Percentiles rank a stretch among this genome's conserved stretches.
phyloP scores from a whole-genome alignment of 768 basidiomycete genomes.

The Auriculariales sp. region DNA sequence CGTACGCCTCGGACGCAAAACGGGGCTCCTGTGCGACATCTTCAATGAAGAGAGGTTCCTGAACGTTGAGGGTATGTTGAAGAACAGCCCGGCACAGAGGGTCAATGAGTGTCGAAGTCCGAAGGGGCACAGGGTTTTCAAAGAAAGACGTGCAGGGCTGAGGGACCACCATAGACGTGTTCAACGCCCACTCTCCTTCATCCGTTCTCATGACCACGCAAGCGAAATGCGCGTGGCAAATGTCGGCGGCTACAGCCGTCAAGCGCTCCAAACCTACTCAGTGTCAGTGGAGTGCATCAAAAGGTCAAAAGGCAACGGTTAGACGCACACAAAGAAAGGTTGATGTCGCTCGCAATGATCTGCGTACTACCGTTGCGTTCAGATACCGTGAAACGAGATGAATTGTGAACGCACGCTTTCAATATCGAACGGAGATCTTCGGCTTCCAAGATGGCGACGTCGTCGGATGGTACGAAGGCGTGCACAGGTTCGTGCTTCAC shows the following conservation, averaged over 20 bases:
- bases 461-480: conserved; percentile 16
- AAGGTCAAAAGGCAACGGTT: not conserved
- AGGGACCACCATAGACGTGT: conserved; percentile 47
- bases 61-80: conserved; percentile 50
- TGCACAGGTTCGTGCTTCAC: conserved; percentile 21
- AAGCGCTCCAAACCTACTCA: conserved; percentile 43
- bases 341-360: conserved; percentile 60
- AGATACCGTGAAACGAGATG: not conserved
- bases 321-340: conserved; percentile 39
- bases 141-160: conserved; percentile 50
- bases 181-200: conserved; percentile 56
- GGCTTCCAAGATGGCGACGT: conserved; percentile 2
- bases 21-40: conserved; percentile 52
- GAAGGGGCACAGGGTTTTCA: not conserved
- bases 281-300: conserved; percentile 2
- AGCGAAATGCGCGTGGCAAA: conserved; percentile 50
- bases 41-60: conserved; percentile 42
- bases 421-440: conserved; percentile 46
- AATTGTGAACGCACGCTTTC: conserved; percentile 38
- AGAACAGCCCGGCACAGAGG: conserved; percentile 55
- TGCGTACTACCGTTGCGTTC: conserved; percentile 16
- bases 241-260: conserved; percentile 63
- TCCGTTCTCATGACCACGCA: conserved; percentile 57
- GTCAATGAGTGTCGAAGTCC: conserved; percentile 17
- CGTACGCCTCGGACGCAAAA: conserved; percentile 52